Evolutionary conservation across 2,329 filamentous ascomycete genomes (phyloP), one percentile per base, ranked within the genome.

Genomic region (Davidsoniella virescens): DNA sequence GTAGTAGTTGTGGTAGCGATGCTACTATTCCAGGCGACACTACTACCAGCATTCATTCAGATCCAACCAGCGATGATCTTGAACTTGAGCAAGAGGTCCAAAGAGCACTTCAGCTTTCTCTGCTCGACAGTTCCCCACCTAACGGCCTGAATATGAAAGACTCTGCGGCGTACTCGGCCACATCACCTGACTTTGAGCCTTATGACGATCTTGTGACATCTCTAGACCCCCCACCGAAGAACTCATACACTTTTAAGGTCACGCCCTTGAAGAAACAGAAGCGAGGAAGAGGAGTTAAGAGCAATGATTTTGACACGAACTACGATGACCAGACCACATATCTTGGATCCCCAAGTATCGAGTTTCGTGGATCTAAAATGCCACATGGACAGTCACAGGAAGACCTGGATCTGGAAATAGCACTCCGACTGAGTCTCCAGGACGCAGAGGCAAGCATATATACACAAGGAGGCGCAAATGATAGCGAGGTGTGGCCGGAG

Each of bases 41-140:
- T 20, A 25, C 41, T 10, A 37, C 49, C 9, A 37, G 33, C 16
- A 16, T 16, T 36, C 12, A 23, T 16, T 18, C 14, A 20, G 12
- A 3, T 9, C 23, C 33, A 3, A 12, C n/a, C 16, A 23, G 14
- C 17, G 49, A 10, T 10, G 33, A 33, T 41, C 62, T 63, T 3
- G 70, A 78, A 20, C 77, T 75, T 53, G 77, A 82, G 58, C 68
- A 70, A 47, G 74, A 78, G 57, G 70, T 81, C 8, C 76, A 80
- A 61, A 70, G 75, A 49, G 78, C 78, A 1, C 76, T 82, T 38
- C 72, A 76, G 0, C 64, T 81, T 8, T 80, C 75, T 2, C 63
- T 81, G 5, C 64, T 80, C 47, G 76, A 81, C 26, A 33, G 26
- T 33, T 12, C 26, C 8, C 26, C 26, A 8, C 10, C 26, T 12